Percentiles rank a stretch among this genome's conserved stretches.
Evolutionary conservation across 208 protist genomes (phyloP).

Genomic region (Crithidia fasciculata): DNA sequence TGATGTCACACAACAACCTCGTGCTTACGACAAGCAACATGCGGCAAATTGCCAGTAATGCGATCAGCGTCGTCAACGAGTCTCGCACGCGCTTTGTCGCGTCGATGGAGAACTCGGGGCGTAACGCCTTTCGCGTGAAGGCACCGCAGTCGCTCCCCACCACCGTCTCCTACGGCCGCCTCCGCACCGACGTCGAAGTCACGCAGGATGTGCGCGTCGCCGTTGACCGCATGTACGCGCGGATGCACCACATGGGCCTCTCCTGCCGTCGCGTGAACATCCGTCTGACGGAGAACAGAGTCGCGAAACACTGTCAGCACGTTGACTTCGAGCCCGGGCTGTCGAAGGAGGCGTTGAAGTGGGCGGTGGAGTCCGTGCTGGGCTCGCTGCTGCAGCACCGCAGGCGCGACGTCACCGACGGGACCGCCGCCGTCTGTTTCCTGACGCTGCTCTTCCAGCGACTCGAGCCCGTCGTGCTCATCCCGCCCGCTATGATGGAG

Average conservation of each 20-base stretch:
- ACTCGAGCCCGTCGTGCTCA: slow-evolving; percentile 12
- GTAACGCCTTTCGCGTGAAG: background rate
- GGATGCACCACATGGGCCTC: slow-evolving; percentile 36
- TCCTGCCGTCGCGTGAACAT: slow-evolving; percentile 32
- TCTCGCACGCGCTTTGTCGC: slow-evolving; percentile 17
- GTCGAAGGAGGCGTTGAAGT: slow-evolving; percentile 3
- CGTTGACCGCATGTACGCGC: slow-evolving; percentile 19
- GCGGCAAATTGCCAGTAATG: slow-evolving; percentile 39
- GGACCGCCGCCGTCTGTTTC: background rate
- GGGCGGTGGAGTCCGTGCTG: slow-evolving; percentile 3
- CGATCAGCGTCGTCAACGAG: slow-evolving; percentile 42
- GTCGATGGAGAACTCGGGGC: background rate
- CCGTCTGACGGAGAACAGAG: slow-evolving; percentile 14
- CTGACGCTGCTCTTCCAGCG: background rate
- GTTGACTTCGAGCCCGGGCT: background rate
- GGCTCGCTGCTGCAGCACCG: slow-evolving; percentile 14
- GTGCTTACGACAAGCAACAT: background rate
- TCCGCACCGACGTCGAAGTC: slow-evolving; percentile 63
- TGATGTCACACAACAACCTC: slow-evolving; percentile 41
- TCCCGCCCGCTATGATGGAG: slow-evolving; percentile 21
- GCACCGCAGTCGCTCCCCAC: background rate
- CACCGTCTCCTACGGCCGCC: slow-evolving; percentile 54
- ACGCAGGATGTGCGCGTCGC: slow-evolving; percentile 29
- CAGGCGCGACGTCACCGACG: background rate
- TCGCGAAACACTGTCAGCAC: background rate